phyloP scores from a whole-genome alignment of 805 yeast genomes.

The Metschnikowia gelsemii region DNA sequence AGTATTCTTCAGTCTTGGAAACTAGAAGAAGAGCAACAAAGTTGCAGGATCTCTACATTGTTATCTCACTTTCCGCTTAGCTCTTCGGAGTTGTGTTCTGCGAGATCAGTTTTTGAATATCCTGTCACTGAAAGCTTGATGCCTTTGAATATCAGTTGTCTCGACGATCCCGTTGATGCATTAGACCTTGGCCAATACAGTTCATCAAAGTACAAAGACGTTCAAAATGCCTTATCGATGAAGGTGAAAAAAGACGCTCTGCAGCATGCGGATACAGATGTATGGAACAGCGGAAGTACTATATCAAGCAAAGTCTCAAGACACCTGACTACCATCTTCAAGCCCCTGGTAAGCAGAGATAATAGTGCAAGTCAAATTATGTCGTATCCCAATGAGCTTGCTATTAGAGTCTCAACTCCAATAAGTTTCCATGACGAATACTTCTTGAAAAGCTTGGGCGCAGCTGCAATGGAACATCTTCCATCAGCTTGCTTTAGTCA shows the following conservation, averaged over 20 bases:
- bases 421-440: not conserved
- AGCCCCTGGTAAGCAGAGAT: no score
- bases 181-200: constrained; percentile 4
- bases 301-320: no score
- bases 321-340: no score
- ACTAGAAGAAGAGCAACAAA: not conserved
- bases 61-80: constrained; percentile 6
- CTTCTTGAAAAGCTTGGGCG: not conserved
- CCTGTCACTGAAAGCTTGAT: constrained; percentile 1
- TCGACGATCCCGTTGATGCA: constrained; percentile 3
- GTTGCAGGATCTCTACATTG: not conserved
- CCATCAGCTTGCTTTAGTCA: no score
- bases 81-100: constrained; percentile 4
- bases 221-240: no score
- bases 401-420: not conserved
- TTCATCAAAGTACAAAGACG: no score
- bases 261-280: no score
- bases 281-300: no score
- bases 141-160: not conserved
- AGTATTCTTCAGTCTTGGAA: not conserved
- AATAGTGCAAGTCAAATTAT: no score
- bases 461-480: no score
- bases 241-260: no score
- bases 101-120: constrained; percentile 1
- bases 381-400: no score